Percentiles rank a stretch among this genome's conserved stretches.
Evolutionary conservation across 2,329 filamentous ascomycete genomes (phyloP).

Genomic region (Cadophora sp.): DNA sequence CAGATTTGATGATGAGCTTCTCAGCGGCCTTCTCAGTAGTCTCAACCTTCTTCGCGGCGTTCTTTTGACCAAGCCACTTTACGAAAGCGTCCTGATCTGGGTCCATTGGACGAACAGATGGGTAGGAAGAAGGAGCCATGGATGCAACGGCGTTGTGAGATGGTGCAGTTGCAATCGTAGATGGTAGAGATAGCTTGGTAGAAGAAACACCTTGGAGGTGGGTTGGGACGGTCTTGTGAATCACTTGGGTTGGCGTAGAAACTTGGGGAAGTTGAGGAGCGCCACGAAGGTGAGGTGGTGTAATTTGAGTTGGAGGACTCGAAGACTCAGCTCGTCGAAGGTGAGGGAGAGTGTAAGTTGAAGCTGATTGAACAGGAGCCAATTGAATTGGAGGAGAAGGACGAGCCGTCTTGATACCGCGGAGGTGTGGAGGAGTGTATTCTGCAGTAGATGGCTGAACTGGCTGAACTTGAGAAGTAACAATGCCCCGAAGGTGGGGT

Average conservation of each 20-base stretch:
- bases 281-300: slow-evolving; percentile 10
- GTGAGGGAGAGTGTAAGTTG: not conserved
- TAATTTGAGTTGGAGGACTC: not conserved
- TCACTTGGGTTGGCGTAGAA: not conserved
- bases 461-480: not conserved
- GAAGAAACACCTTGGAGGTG: slow-evolving; percentile 7
- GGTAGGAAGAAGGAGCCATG: not conserved
- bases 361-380: not conserved
- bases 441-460: not conserved
- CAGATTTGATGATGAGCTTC: not conserved
- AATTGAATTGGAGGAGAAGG: not conserved
- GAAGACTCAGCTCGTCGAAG: not conserved
- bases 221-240: not conserved
- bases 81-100: slow-evolving; percentile 9
- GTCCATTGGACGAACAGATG: slow-evolving; percentile 2
- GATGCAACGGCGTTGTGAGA: not conserved
- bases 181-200: not conserved
- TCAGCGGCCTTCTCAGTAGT: slow-evolving; percentile 4
- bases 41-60: not conserved
- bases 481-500: not conserved
- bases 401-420: no score
- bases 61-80: slow-evolving; percentile 1
- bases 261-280: not conserved
- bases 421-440: not conserved
- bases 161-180: not conserved